Base-by-base conservation (phyloP, 441 rosid species). In the Breynia disticha region DNA sequence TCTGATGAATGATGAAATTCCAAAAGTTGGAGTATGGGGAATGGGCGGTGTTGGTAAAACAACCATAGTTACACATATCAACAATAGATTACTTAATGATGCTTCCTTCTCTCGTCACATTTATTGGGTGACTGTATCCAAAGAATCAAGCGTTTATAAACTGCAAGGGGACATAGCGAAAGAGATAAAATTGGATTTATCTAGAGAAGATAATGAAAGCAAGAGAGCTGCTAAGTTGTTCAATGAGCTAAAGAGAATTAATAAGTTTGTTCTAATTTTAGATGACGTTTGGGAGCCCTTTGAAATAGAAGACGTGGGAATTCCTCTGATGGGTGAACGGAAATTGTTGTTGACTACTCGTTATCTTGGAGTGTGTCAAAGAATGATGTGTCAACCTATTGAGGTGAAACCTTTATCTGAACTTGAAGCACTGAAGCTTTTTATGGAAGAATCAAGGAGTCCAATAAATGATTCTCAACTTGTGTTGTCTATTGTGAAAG, bases 391-490 rank as follows among this genome's bases (percentile, higher is more conserved):
- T 37, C 7, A 37, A 37, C 6, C 11, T 37, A 37, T 37, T 37
- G 11, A 11, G 50, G 50, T 63, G 0, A 4, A 56, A 3, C 55
- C 59, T 13, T 56, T 68, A 21, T 46, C 62, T 1, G 17, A 14
- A 11, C 3, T 1, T 41, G 73, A 64, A 13, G 47, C 66, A 0
- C 13, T 32, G 54, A 4, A 11, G 2, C n/a, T 64, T 3, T 69
- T 69, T 7, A 1, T 9, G 7, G 11, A 46, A 4, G 4, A 37
- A 37, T 5, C 41, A 13, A 20, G 6, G 16, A 42, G 7, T 37
- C 41, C 7, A 6, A 37, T 5, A 5, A 11, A 5, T 37, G 7
- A 5, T 37, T 37, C 41, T 37, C 11, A 11, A 7, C 16, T 37
- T 19, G 2, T 7, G 21, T 21, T 4, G 17, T n/a, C 9, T 22